These are phyloP conservation scores for Sclerotinia borealis DNA, from an alignment of 2,329 filamentous ascomycete species.

Conservation along the genomic window DNA sequence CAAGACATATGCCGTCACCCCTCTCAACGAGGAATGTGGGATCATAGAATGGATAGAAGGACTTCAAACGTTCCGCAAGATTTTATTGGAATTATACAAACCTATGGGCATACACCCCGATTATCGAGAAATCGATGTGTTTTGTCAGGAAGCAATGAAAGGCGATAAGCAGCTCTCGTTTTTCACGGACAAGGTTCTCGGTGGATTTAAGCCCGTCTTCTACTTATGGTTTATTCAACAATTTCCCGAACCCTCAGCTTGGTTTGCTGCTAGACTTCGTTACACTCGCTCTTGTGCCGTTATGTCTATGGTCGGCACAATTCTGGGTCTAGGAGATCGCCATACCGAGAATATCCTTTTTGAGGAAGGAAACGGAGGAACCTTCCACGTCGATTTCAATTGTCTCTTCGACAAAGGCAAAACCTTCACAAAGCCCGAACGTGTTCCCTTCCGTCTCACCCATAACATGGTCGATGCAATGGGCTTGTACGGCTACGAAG, in stretches of 20 bases:
- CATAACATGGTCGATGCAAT: constrained; percentile 99
- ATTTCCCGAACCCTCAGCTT: constrained; percentile 86
- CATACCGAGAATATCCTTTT: constrained; percentile 97
- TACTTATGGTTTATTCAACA: constrained; percentile 94
- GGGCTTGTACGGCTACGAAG: constrained; percentile 89
- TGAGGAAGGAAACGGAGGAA: constrained; percentile 86
- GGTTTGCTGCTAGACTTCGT: constrained; percentile 81
- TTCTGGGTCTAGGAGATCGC: constrained; percentile 86
- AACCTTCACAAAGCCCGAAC: constrained; percentile 90
- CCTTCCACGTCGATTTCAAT: constrained; percentile 99
- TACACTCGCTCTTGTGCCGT: constrained; percentile 94
- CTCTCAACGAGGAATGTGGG: constrained; percentile 94
- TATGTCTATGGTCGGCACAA: constrained; percentile 99
- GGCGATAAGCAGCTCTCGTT: constrained; percentile 55
- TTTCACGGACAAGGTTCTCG: constrained; percentile 61
- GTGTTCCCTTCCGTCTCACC: constrained; percentile 91
- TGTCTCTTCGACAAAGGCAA: constrained; percentile 97
- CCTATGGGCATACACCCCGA: constrained; percentile 65
- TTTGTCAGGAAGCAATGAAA: constrained; percentile 58
- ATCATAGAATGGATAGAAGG: constrained; percentile 99
- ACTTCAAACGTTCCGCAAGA: constrained; percentile 87
- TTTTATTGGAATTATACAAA: constrained; percentile 72
- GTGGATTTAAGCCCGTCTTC: constrained; percentile 73
- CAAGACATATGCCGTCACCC: constrained; percentile 94
- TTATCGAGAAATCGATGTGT: constrained; percentile 58